phyloP scores from a whole-genome alignment of 129 eudicot species.

The Chrysanthemum makinoi region DNA sequence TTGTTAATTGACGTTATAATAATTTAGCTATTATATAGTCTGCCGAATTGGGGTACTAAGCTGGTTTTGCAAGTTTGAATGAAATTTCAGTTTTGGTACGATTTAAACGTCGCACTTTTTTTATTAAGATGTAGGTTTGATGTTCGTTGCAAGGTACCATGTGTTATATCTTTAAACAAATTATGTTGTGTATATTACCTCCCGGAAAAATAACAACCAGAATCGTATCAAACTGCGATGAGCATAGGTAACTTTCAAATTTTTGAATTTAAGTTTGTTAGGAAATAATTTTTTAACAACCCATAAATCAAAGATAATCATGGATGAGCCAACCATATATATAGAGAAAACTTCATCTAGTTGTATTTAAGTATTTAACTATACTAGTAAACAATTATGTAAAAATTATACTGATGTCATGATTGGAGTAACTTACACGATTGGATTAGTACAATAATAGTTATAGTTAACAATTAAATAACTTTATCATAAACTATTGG shows the following conservation, averaged over 20 bases:
- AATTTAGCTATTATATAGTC: too few species aligned
- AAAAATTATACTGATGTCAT: neutral
- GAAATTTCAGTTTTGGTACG: too few species aligned
- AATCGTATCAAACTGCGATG: neutral
- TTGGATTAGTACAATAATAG: conserved; percentile 25
- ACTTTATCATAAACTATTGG: conserved; percentile 3
- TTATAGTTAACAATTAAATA: neutral
- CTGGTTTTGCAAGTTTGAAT: too few species aligned
- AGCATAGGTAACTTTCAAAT: neutral
- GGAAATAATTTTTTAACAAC: neutral
- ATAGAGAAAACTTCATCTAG: neutral
- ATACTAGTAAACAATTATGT: conserved; percentile 4
- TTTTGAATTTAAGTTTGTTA: neutral
- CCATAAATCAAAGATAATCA: neutral
- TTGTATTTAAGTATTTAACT: neutral
- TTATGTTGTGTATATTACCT: too few species aligned
- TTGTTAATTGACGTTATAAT: neutral
- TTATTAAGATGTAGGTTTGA: neutral
- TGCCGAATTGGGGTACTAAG: too few species aligned
- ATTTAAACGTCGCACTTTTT: too few species aligned
- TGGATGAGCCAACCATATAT: conserved; percentile 2
- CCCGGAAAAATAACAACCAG: too few species aligned
- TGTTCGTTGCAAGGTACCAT: neutral
- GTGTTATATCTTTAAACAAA: neutral
- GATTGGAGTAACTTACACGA: conserved; percentile 31